Evolutionary conservation across 106 monocot genomes (phyloP).

Genomic region (Dactylorhiza incarnata): DNA sequence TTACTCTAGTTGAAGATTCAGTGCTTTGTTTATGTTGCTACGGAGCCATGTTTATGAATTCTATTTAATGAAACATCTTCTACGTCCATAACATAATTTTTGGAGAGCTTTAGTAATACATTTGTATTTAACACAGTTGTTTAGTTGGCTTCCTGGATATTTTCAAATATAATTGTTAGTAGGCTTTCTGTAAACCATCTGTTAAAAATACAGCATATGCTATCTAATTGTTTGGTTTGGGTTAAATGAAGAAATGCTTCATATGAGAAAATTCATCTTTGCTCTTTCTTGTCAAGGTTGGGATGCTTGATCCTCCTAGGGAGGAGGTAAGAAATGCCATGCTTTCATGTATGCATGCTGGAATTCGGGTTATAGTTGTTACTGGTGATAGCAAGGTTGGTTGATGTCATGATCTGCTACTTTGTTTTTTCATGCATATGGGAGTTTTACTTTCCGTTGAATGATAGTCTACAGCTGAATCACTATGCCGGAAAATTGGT

Average conservation of each 20-base stretch:
- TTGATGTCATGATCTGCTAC: neutral
- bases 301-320: constrained; percentile 98
- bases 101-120: neutral
- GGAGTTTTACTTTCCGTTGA: constrained; percentile 4
- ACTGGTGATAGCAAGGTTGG: constrained; percentile 98
- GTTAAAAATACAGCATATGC: neutral
- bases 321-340: constrained; percentile 93
- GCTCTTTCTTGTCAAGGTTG: constrained; percentile 47
- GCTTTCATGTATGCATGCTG: constrained; percentile 92
- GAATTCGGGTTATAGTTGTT: constrained; percentile 99
- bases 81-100: neutral
- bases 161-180: neutral
- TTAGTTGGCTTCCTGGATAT: neutral
- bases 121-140: neutral
- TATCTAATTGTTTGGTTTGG: neutral
- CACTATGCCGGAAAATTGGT: constrained; percentile 88
- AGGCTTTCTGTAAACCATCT: neutral
- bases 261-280: neutral
- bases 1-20: neutral
- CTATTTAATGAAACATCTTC: neutral
- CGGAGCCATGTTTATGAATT: neutral
- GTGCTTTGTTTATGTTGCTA: neutral
- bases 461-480: constrained; percentile 89
- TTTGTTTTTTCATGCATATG: neutral
- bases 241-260: neutral